phyloP scores from a whole-genome alignment of 2,329 filamentous ascomycete genomes.

The Nemania abortiva region DNA sequence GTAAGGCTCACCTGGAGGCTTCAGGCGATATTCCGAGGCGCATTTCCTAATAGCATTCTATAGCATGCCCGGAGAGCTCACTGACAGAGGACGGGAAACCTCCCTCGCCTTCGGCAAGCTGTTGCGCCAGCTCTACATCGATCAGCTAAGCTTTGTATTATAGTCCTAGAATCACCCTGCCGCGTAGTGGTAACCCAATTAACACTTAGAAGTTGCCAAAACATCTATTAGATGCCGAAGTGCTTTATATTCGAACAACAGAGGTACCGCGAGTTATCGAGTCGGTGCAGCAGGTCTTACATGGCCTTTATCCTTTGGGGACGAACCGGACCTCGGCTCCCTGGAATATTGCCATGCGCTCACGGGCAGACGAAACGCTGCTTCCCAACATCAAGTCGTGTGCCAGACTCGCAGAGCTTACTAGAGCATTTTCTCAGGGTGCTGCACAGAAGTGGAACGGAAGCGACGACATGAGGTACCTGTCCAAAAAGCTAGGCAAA shows the following conservation, averaged over 20 bases:
- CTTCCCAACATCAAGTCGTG: conserved; percentile 23
- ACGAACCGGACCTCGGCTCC: conserved; percentile 16
- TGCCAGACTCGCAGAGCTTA: conserved; percentile 26
- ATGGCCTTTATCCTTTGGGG: conserved; percentile 19
- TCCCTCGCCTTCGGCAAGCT: conserved; percentile 21
- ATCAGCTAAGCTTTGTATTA: conserved; percentile 21
- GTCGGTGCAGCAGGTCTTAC: conserved; percentile 21
- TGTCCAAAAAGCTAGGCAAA: conserved; percentile 23
- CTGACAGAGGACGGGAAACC: conserved; percentile 26
- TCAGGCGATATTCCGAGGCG: conserved; percentile 6
- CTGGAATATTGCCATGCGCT: conserved; percentile 23
- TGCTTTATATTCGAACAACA: conserved; percentile 21
- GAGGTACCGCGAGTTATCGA: conserved; percentile 20
- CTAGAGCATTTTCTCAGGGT: conserved; percentile 16
- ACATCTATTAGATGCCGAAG: conserved; percentile 11
- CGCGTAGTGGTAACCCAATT: conserved; percentile 14
- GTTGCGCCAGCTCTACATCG: conserved; percentile 13
- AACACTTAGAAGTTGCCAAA: conserved; percentile 17
- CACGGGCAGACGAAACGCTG: conserved; percentile 22
- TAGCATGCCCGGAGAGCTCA: conserved; percentile 21
- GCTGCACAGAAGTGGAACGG: conserved; percentile 26
- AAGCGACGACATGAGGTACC: conserved; percentile 22
- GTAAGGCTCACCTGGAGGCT: too few relatives aligned
- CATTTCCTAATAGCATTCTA: conserved; percentile 21
- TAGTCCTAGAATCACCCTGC: conserved; percentile 5